These are phyloP conservation scores for barrel medic (Medicago truncatula) DNA, from an alignment of 306 rosid genomes.

Conservation along the genomic window MtrunA17r5.0-ANR NC_053049.1:38070001-38070500, in stretches of 20 bases:
- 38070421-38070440: background rate
- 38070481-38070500: slow-evolving; percentile 24
- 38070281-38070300: background rate
- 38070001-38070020: slow-evolving; percentile 63
- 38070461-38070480: slow-evolving; percentile 6
- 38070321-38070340: slow-evolving; percentile 11
- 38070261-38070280: background rate
- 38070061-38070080: slow-evolving; percentile 55
- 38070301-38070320: slow-evolving; percentile 2
- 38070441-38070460: slow-evolving; percentile 9
- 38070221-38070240: slow-evolving; percentile 44
- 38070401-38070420: slow-evolving; percentile 29
- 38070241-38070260: slow-evolving; percentile 7
- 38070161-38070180: slow-evolving; percentile 64
- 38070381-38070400: slow-evolving; percentile 29
- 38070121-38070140: slow-evolving; percentile 53
- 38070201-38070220: slow-evolving; percentile 77
- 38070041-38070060: slow-evolving; percentile 49
- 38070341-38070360: slow-evolving; percentile 5
- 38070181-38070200: slow-evolving; percentile 57
- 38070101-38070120: slow-evolving; percentile 66
- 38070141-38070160: slow-evolving; percentile 60
- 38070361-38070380: slow-evolving; percentile 13
- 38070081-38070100: slow-evolving; percentile 61
- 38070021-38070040: slow-evolving; percentile 61